Conservation (phyloP, 108 stramenopile species). For the Cyclotella cryptica region DNA sequence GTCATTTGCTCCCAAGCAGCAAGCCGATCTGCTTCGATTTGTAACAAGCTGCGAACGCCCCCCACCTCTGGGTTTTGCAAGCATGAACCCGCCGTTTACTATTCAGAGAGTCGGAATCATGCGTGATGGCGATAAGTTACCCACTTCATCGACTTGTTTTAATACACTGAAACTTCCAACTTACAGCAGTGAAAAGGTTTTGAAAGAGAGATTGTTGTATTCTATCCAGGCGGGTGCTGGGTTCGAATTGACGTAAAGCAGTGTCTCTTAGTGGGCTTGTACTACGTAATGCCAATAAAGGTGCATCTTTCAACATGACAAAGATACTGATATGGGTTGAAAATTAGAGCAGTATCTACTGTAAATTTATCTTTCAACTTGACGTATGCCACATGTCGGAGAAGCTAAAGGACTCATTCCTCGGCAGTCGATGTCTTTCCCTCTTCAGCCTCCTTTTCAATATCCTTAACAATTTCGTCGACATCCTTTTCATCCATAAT, state of each 20-base stretch:
- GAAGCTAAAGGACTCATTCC: neutral
- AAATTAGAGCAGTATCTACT: neutral
- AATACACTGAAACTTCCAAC: constrained; percentile 98
- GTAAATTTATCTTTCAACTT: neutral
- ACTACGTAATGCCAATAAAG: no score
- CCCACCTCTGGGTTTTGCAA: constrained; percentile 96
- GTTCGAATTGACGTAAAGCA: constrained; percentile 86
- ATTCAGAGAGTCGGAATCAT: constrained; percentile 92
- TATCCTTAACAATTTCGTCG: constrained; percentile 85
- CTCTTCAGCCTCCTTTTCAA: constrained; percentile 87
- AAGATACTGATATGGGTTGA: no score
- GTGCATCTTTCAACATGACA: no score
- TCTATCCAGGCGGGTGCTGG: constrained; percentile 91
- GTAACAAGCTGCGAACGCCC: constrained; percentile 97
- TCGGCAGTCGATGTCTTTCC: constrained; percentile 44
- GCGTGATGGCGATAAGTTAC: constrained; percentile 91
- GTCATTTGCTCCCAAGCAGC: constrained; percentile 78
- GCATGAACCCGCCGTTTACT: constrained; percentile 96
- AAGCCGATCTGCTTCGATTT: constrained; percentile 93
- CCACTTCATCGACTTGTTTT: constrained; percentile 97
- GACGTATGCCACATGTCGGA: neutral
- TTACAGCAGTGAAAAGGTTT: constrained; percentile 93
- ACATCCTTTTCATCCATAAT: constrained; percentile 84
- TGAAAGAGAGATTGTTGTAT: constrained; percentile 81
- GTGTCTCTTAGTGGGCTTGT: neutral